A percentile compares a stretch with the other conserved stretches of the same genome.
Conservation (phyloP, 129 eudicot species). For the Erigeron canadensis region DNA sequence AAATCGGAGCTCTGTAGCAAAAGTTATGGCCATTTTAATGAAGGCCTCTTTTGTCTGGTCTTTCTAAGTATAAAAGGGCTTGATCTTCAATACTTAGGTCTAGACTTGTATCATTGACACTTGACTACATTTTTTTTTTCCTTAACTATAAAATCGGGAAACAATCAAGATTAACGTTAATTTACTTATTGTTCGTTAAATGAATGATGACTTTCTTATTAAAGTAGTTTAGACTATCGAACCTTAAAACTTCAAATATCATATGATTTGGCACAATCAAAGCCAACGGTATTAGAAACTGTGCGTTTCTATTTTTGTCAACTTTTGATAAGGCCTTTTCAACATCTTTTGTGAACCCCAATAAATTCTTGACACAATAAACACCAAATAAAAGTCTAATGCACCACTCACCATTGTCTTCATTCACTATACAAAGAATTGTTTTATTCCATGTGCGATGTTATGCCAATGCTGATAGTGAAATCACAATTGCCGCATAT, state of each 20-base stretch:
- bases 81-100: too few relatives aligned
- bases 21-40: too few relatives aligned
- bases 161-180: too few relatives aligned
- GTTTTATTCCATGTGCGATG: slow-evolving; percentile 33
- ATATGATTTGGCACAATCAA: slow-evolving; percentile 7
- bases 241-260: background rate
- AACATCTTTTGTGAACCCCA: slow-evolving; percentile 34
- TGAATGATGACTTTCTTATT: background rate
- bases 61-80: too few relatives aligned
- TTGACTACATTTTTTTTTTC: too few relatives aligned
- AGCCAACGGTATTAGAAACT: slow-evolving; percentile 11
- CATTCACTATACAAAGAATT: slow-evolving; percentile 17
- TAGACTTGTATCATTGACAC: too few relatives aligned
- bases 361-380: slow-evolving; percentile 23
- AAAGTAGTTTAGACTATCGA: slow-evolving; percentile 14
- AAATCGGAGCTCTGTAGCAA: too few relatives aligned
- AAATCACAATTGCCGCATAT: slow-evolving; percentile 15
- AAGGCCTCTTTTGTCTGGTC: too few relatives aligned
- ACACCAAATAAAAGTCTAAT: slow-evolving; percentile 25
- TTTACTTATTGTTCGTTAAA: background rate
- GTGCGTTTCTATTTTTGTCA: slow-evolving; percentile 33
- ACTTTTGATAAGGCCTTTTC: slow-evolving; percentile 31
- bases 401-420: slow-evolving; percentile 39
- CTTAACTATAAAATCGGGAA: too few relatives aligned
- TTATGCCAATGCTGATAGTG: slow-evolving; percentile 25